phyloP scores from a whole-genome alignment of 139 green algal genomes.

The Edaphochlamys debaryana region DNA sequence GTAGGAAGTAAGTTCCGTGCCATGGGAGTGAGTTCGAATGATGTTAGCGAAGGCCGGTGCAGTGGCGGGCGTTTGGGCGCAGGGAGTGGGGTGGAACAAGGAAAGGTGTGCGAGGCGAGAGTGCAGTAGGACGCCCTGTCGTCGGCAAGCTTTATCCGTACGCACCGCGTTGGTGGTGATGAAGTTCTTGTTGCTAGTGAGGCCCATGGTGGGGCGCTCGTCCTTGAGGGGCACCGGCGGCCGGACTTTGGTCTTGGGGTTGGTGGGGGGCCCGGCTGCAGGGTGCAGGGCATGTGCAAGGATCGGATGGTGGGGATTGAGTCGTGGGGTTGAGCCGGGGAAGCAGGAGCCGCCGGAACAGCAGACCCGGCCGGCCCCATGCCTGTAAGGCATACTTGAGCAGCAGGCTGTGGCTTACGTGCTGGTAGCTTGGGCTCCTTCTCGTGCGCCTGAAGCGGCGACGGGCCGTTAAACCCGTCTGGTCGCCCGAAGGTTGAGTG shows the following conservation, averaged over 20 bases:
- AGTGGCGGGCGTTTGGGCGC: too few species aligned
- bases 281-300: background rate
- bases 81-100: too few species aligned
- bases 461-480: conserved; percentile 52
- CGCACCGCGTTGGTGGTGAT: conserved; percentile 77
- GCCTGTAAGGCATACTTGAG: too few species aligned
- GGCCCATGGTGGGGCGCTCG: conserved; percentile 74
- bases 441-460: conserved; percentile 65
- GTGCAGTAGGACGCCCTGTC: too few species aligned
- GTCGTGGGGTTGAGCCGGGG: background rate
- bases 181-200: conserved; percentile 84
- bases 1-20: too few species aligned
- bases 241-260: conserved; percentile 68
- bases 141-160: too few species aligned
- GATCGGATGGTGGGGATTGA: background rate
- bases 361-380: too few species aligned
- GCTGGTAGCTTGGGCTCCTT: conserved; percentile 75
- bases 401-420: conserved; percentile 61
- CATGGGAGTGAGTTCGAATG: too few species aligned
- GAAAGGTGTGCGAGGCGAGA: too few species aligned
- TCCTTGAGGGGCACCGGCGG: conserved; percentile 61
- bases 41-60: too few species aligned
- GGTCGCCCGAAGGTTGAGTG: conserved; percentile 69
- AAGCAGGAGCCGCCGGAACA: too few species aligned
- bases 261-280: conserved; percentile 53